phyloP scores from a whole-genome alignment of 768 basidiomycete species.

The Pilatotrama ljubarskyi region DNA sequence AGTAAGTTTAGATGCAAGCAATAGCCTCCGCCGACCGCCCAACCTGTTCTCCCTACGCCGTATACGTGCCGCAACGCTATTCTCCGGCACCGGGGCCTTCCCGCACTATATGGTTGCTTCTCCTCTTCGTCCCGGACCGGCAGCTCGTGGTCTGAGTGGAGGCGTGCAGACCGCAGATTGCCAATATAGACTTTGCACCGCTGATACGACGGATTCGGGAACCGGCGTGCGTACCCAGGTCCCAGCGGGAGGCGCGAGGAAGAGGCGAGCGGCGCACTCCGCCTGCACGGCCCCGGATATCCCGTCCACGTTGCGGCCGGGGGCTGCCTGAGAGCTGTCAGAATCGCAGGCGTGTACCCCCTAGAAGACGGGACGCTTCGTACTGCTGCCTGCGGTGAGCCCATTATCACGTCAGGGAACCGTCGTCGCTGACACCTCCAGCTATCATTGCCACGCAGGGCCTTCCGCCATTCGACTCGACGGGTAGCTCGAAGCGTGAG shows the following conservation, averaged over 20 bases:
- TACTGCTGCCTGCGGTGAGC: not conserved
- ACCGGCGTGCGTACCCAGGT: no score
- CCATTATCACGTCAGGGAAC: not conserved
- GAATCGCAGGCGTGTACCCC: not conserved
- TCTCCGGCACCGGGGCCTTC: conserved; percentile 1
- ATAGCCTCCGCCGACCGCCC: not conserved
- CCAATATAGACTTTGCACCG: no score
- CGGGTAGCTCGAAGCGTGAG: not conserved
- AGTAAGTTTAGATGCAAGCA: not conserved
- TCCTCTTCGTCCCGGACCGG: not conserved
- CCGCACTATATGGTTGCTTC: not conserved
- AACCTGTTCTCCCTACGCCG: not conserved
- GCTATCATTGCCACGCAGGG: not conserved
- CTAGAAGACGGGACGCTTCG: not conserved
- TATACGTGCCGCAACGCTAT: conserved; percentile 6
- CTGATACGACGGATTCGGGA: no score
- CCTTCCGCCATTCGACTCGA: not conserved
- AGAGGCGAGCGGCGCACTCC: no score
- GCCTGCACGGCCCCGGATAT: no score
- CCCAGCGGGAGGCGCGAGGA: no score
- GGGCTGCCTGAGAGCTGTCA: not conserved
- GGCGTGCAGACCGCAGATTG: no score
- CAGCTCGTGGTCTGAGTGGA: no score
- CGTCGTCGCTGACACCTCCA: not conserved
- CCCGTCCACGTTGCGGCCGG: no score